phyloP scores from a whole-genome alignment of 2,329 filamentous ascomycete species.

The Aulographum hederae region DNA sequence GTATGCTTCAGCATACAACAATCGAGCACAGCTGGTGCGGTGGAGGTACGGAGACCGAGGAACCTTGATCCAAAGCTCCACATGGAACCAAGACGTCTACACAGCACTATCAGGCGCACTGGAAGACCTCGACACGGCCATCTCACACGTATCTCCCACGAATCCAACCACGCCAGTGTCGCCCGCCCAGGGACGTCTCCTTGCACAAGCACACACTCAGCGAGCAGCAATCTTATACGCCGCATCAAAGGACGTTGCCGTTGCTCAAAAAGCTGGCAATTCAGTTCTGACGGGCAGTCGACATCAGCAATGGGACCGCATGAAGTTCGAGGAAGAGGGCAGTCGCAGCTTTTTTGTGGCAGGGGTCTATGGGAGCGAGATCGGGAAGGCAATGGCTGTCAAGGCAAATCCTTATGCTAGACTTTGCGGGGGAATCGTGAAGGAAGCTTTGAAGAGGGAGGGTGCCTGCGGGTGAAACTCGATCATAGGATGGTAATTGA shows the following conservation, averaged over 20 bases:
- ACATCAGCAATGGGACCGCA: background rate
- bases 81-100: too few species aligned
- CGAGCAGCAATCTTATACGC: conserved; percentile 2
- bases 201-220: conserved; percentile 6
- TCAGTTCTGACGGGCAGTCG: background rate
- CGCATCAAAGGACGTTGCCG: conserved; percentile 2
- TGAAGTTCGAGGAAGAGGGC: conserved; percentile 33
- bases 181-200: conserved; percentile 2
- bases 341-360: conserved; percentile 35
- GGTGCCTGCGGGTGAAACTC: conserved; percentile 23
- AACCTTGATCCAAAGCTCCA: background rate
- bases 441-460: conserved; percentile 39
- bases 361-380: conserved; percentile 35
- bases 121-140: conserved; percentile 2
- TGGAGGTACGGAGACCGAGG: conserved; percentile 3
- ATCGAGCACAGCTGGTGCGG: conserved; percentile 41
- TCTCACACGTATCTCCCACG: conserved; percentile 4
- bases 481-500: too few species aligned
- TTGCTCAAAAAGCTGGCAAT: too few species aligned
- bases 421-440: conserved; percentile 42
- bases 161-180: conserved; percentile 1
- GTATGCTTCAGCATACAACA: conserved; percentile 59
- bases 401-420: conserved; percentile 44
- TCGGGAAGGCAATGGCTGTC: conserved; percentile 38
- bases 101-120: background rate